These are phyloP conservation scores for Rhodotorula diobovata DNA, from an alignment of 768 basidiomycete genomes.

Conservation along the genomic window DNA sequence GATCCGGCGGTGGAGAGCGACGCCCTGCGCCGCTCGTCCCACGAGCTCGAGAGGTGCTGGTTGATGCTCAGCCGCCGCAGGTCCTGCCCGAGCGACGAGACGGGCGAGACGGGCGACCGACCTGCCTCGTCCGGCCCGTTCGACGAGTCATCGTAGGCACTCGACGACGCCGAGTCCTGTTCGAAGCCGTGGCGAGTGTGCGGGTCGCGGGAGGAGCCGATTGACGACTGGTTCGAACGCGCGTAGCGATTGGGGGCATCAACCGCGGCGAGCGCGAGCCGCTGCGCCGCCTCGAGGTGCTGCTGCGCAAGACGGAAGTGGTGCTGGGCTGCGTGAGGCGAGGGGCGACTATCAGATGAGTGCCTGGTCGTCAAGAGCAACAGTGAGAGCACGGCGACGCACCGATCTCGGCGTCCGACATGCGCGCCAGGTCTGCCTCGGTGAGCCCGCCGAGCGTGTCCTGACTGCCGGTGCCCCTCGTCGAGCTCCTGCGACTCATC, in stretches of 20 bases:
- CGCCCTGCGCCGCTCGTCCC: neutral
- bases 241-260: neutral
- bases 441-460: neutral
- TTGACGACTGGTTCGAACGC: neutral
- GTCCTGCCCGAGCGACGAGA: neutral
- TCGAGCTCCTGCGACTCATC: neutral
- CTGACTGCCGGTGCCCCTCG: neutral
- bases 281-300: slow-evolving; percentile 32
- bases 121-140: neutral
- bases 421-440: neutral
- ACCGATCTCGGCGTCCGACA: slow-evolving; percentile 32
- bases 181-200: no score
- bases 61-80: neutral
- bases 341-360: neutral
- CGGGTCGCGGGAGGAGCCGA: neutral
- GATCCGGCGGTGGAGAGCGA: neutral
- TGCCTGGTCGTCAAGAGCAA: no score
- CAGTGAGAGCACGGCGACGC: neutral
- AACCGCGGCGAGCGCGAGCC: slow-evolving; percentile 11
- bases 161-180: neutral
- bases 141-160: neutral
- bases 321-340: slow-evolving; percentile 15
- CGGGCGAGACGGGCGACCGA: neutral
- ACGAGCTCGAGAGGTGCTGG: neutral
- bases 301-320: slow-evolving; percentile 30